Evolutionary conservation across 768 basidiomycete genomes (phyloP).

Genomic region (Trichaptum fuscoviolaceum): DNA sequence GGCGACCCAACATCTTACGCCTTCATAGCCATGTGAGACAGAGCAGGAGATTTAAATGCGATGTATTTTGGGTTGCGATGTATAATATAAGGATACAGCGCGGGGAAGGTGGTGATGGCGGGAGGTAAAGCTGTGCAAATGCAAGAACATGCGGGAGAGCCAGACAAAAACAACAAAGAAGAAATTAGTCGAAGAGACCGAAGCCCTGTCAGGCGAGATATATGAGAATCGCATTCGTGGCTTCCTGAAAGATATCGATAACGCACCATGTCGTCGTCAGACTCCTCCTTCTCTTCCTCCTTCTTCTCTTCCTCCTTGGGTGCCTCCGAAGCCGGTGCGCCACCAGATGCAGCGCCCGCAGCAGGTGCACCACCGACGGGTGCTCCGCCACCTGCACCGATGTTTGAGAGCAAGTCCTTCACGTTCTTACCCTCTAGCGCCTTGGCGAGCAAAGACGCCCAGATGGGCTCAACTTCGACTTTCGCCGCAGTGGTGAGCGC

Average conservation of each 20-base stretch:
- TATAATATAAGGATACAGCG: background rate
- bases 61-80: conserved; percentile 1
- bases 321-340: conserved; percentile 59
- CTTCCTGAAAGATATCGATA: background rate
- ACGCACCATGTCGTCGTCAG: conserved; percentile 85
- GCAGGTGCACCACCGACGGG: conserved; percentile 58
- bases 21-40: too few species aligned
- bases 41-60: background rate
- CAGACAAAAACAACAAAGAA: conserved; percentile 10
- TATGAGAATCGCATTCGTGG: background rate
- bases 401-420: conserved; percentile 91
- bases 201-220: conserved; percentile 60
- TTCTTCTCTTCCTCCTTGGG: conserved; percentile 77
- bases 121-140: background rate
- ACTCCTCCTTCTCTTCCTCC: conserved; percentile 86
- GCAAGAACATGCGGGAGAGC: background rate
- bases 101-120: background rate
- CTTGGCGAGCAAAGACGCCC: conserved; percentile 95
- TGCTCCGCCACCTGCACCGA: conserved; percentile 88
- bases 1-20: too few species aligned
- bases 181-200: conserved; percentile 86
- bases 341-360: conserved; percentile 49
- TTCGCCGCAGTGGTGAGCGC: conserved; percentile 80
- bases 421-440: conserved; percentile 98
- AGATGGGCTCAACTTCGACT: conserved; percentile 91